Base-by-base conservation (phyloP, 1,284 basidiomycete species). In the Cutaneotrichosporon sp. region DNA sequence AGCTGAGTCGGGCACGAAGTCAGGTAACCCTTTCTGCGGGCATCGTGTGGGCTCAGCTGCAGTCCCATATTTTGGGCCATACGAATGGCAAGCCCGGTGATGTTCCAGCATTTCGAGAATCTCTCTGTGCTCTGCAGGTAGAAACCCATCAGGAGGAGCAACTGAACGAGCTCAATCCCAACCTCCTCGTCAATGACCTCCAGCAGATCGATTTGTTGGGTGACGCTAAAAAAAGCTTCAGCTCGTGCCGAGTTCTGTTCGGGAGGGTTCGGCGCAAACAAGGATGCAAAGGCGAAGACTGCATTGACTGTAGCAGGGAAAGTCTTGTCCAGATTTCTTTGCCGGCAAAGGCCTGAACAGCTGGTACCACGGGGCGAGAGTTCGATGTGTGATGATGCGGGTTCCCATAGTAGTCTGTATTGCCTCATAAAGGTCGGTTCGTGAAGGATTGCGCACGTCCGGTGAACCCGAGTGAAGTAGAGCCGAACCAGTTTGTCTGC, bases 401-500 rank as follows among this genome's bases (percentile, higher is more conserved):
- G 39, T 9, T 42, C 39, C 39, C 39, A 42, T 16, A 42, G 22
- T n/a, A 26, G 22, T 5, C 10, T 2, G 24, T 42, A 42, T 27
- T 42, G 39, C 39, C 27, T 42, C 39, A 42, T 42, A 27, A 42
- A 42, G 4, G 39, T 42, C 12, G 39, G 39, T 26, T 27, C 12
- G 12, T 42, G 39, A n/a, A 42, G 39, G 39, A 42, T 42, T 1
- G 39, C 5, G 14, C 17, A 42, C n/a, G 39, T 42, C 24, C 39
- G 20, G 39, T 42, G 39, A 9, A 42, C 39, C 4, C 39, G 39
- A 16, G 25, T 26, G 39, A 42, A 42, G 39, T 26, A 42, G 39
- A 42, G 39, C 12, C 25, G 39, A 26, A 42, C 12, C n/a, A 35
- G 34, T 5, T 35, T 19, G 14, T 54, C 61, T 6, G n/a, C n/a